These are phyloP conservation scores for Colletotrichum caudatum DNA, from an alignment of 2,329 filamentous ascomycete genomes.

Conservation along the genomic window DNA sequence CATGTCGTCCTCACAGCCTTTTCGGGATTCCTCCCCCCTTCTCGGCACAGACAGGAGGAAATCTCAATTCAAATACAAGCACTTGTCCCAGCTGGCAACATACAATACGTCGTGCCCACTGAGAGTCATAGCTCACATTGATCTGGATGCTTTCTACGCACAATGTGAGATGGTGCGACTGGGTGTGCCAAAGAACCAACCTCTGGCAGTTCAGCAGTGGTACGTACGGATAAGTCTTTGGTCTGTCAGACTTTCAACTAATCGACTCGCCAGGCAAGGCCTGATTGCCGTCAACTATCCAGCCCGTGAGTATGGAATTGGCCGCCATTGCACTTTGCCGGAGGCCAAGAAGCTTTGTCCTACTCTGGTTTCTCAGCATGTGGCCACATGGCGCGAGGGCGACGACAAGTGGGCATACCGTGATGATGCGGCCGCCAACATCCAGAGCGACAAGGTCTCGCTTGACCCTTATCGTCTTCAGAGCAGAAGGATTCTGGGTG, in stretches of 20 bases:
- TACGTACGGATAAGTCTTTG: slow-evolving; percentile 49
- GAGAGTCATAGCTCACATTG: slow-evolving; percentile 89
- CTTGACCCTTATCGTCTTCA: slow-evolving; percentile 91
- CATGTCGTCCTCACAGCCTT: slow-evolving; percentile 41
- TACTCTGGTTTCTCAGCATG: slow-evolving; percentile 86
- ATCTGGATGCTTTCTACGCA: slow-evolving; percentile 97
- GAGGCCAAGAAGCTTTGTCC: slow-evolving; percentile 93
- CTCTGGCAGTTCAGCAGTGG: slow-evolving; percentile 95
- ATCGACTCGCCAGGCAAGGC: slow-evolving; percentile 72
- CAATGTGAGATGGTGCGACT: slow-evolving; percentile 96
- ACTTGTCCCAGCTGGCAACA: slow-evolving; percentile 80
- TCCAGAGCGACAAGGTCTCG: slow-evolving; percentile 91
- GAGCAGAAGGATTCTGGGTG: slow-evolving; percentile 82
- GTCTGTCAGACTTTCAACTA: slow-evolving; percentile 3
- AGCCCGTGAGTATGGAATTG: slow-evolving; percentile 83
- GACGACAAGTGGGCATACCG: slow-evolving; percentile 93
- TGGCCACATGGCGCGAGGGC: slow-evolving; percentile 93
- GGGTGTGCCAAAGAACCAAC: slow-evolving; percentile 77
- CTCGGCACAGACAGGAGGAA: slow-evolving; percentile 29
- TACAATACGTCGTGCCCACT: slow-evolving; percentile 81
- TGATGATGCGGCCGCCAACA: slow-evolving; percentile 81
- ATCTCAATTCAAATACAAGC: slow-evolving; percentile 87
- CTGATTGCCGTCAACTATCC: slow-evolving; percentile 98
- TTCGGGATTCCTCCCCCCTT: slow-evolving; percentile 38
- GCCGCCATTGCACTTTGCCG: slow-evolving; percentile 79